Conservation (phyloP, 1,139 yeast species). For the Taphrina flavorubra region DNA sequence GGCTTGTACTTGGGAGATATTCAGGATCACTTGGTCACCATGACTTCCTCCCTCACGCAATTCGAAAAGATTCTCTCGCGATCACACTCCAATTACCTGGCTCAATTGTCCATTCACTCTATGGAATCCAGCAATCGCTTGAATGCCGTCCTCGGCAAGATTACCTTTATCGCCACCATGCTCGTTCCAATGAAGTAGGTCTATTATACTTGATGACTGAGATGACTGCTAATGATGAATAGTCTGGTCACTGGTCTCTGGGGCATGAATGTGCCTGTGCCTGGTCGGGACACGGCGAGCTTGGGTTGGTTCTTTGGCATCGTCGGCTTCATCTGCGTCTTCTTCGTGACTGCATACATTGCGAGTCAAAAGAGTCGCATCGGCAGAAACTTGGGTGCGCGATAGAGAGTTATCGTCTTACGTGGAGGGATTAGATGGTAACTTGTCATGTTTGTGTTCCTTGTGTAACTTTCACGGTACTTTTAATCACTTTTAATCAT, state of each 20-base stretch:
- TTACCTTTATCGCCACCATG: slow-evolving; percentile 87
- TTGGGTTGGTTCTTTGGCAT: slow-evolving; percentile 73
- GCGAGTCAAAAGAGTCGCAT: slow-evolving; percentile 15
- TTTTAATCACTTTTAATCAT: too few relatives aligned
- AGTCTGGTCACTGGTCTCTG: slow-evolving; percentile 89
- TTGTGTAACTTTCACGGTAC: too few relatives aligned
- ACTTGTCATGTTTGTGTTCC: too few relatives aligned
- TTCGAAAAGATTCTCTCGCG: slow-evolving; percentile 92
- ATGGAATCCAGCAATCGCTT: slow-evolving; percentile 82
- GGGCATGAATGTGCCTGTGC: slow-evolving; percentile 94
- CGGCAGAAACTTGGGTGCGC: slow-evolving; percentile 19
- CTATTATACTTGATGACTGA: background rate
- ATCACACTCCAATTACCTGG: slow-evolving; percentile 88
- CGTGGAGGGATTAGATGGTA: too few relatives aligned
- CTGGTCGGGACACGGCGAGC: slow-evolving; percentile 62
- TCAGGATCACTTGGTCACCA: slow-evolving; percentile 95
- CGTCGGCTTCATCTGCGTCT: slow-evolving; percentile 39
- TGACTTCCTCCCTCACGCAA: slow-evolving; percentile 87
- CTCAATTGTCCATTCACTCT: slow-evolving; percentile 91
- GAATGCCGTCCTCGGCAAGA: slow-evolving; percentile 85
- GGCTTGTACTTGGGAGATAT: slow-evolving; percentile 88
- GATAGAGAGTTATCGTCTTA: background rate
- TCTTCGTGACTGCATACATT: slow-evolving; percentile 9
- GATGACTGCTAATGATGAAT: background rate
- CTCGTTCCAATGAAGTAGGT: slow-evolving; percentile 68